Percentiles rank a stretch among this genome's conserved stretches.
These are phyloP conservation scores for Styphnolobium japonicum DNA, from an alignment of 306 rosid species.

Conservation along the genomic window DNA sequence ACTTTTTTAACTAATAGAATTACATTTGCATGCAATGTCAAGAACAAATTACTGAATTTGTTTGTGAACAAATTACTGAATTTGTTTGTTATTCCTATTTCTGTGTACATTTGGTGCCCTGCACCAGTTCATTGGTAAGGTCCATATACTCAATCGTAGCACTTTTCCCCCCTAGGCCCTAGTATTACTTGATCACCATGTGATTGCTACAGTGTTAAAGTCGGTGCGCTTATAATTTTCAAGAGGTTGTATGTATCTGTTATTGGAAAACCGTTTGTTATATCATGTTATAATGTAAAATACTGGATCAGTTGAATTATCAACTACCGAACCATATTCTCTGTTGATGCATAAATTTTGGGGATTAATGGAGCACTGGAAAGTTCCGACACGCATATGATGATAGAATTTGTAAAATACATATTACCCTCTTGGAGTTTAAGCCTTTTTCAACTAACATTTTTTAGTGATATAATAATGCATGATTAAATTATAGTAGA, in stretches of 20 bases:
- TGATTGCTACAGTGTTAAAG: no score
- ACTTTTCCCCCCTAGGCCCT: no score
- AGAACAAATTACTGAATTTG: background rate
- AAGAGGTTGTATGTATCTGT: no score
- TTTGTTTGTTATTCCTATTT: background rate
- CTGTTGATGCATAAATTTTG: background rate
- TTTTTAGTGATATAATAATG: no score
- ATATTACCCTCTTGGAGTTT: no score
- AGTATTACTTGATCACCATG: no score
- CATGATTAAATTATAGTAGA: no score
- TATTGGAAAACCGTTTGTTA: background rate
- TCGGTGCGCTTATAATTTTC: no score
- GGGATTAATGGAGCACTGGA: background rate
- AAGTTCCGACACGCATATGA: no score
- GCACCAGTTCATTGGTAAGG: background rate
- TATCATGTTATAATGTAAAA: background rate
- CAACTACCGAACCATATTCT: background rate
- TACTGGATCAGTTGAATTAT: background rate
- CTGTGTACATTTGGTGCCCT: background rate
- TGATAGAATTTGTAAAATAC: no score
- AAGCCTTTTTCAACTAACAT: no score
- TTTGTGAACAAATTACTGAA: background rate
- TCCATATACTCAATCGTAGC: no score
- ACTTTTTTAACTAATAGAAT: constrained; percentile 10
- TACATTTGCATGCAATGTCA: background rate